Evolutionary conservation across 2,329 filamentous ascomycete genomes (phyloP).

Genomic region (Fusarium mexicanum): DNA sequence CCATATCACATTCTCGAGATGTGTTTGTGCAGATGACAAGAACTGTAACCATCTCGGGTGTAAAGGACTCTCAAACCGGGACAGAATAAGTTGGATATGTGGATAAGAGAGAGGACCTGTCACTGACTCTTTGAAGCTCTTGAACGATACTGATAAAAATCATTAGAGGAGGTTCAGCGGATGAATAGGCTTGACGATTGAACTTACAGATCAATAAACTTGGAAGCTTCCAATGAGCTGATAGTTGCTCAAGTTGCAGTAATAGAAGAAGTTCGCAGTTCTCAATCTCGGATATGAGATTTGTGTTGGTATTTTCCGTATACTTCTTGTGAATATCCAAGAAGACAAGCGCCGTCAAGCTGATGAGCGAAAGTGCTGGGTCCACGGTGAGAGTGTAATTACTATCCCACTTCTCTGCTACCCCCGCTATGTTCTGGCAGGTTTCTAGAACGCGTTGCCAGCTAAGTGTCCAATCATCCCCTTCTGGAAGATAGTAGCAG

Average conservation of each 20-base stretch:
- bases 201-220: not conserved
- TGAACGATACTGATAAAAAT: not conserved
- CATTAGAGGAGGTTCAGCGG: not conserved
- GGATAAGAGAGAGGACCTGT: not conserved
- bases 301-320: rapidly evolving
- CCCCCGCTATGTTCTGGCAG: not conserved
- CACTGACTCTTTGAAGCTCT: not conserved
- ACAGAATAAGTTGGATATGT: not conserved
- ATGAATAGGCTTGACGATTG: not conserved
- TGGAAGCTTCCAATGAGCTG: not conserved
- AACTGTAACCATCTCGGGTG: not conserved
- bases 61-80: not conserved
- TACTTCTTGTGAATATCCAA: not conserved
- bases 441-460: not conserved
- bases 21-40: not conserved
- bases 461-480: not conserved
- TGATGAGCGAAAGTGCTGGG: not conserved
- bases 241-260: not conserved
- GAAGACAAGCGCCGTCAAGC: not conserved
- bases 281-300: not conserved
- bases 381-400: not conserved
- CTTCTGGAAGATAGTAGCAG: not conserved
- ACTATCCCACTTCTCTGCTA: not conserved
- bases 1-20: not conserved
- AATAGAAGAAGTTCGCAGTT: not conserved